A percentile compares a stretch with the other conserved stretches of the same genome.
Conservation (phyloP, 2,329 filamentous ascomycete species). For the Aplosporella prunicola region DNA sequence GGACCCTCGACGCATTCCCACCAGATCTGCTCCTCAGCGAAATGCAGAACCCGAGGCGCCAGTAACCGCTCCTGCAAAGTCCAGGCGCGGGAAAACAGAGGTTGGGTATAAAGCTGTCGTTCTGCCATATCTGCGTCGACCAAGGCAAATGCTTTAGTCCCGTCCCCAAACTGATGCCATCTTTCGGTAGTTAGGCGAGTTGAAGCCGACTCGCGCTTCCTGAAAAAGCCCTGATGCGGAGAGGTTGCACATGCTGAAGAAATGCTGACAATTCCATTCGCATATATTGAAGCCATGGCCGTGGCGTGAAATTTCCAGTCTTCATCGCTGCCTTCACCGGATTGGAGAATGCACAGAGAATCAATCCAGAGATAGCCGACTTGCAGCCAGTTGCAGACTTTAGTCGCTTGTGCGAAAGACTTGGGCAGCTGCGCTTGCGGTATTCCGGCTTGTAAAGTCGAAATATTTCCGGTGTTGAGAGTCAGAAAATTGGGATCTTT, state of each 20-base stretch:
- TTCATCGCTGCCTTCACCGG: neutral
- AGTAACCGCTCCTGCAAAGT: conserved; percentile 28
- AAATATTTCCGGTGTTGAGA: too few relatives aligned
- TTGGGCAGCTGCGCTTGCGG: neutral
- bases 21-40: conserved; percentile 25
- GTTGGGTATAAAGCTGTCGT: too few relatives aligned
- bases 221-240: neutral
- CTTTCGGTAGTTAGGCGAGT: too few relatives aligned
- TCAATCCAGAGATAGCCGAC: conserved; percentile 12
- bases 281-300: conserved; percentile 4
- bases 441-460: too few relatives aligned
- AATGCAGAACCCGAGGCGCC: conserved; percentile 23
- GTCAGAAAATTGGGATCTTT: neutral
- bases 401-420: neutral
- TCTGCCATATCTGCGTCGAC: too few relatives aligned
- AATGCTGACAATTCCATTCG: conserved; percentile 3
- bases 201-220: neutral
- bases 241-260: neutral
- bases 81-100: conserved; percentile 27
- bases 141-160: too few relatives aligned
- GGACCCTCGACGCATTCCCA: conserved; percentile 30
- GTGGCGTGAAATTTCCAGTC: conserved; percentile 10
- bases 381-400: neutral
- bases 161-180: too few relatives aligned
- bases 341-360: conserved; percentile 12